Evolutionary conservation across 495 filamentous ascomycete species (phyloP), one percentile per base, ranked within the genome.

Genomic region (Pseudoneurospora amorphoporcata): DNA sequence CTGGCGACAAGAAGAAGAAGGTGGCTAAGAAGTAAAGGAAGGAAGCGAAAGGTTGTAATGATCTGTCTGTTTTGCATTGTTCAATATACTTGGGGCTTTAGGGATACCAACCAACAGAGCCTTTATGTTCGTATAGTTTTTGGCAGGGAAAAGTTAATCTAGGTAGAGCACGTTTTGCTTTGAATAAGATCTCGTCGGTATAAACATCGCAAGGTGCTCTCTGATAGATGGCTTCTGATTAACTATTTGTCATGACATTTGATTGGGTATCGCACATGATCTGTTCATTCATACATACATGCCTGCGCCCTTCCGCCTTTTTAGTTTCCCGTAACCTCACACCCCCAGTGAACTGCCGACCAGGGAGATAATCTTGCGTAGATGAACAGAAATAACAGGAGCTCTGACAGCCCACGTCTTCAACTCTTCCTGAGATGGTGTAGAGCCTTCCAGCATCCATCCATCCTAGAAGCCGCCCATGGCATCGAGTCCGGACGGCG

Each of bases 1-100:
- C 37, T 40, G 70, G 75, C 53, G 69, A 39, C 69, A 72, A 74
- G 65, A 23, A 23, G 3, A 75, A 75, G 41, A 58, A 74, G 45
- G 40, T 32, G 8, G 42, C 38, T 40, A 40, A 73, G 73, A 73
- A 39, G 38, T 65, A 61, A 39, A 38, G 19, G 8, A 23, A 23
- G 23, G 23, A 23, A 23, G 23, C 23, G 9, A 69, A 65, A 40
- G 43, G 29, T 37, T 65, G 29, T 65, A 65, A 65, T 35, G 53
- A 61, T 32, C 23, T 32, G 53, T 65, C 14, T 37, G n/a, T 53
- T 53, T 53, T 53, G 53, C 53, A 65, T 65, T 65, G 53, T 65
- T 65, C 29, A 65, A 35, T 65, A 65, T 65, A 65, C 53, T 61
- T 65, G 14, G 53, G 53, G 53, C 53, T 65, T 40, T 65, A 65